Base-by-base conservation (phyloP, 192 early-diverging fungal species). In the Coemansia sp. region DNA sequence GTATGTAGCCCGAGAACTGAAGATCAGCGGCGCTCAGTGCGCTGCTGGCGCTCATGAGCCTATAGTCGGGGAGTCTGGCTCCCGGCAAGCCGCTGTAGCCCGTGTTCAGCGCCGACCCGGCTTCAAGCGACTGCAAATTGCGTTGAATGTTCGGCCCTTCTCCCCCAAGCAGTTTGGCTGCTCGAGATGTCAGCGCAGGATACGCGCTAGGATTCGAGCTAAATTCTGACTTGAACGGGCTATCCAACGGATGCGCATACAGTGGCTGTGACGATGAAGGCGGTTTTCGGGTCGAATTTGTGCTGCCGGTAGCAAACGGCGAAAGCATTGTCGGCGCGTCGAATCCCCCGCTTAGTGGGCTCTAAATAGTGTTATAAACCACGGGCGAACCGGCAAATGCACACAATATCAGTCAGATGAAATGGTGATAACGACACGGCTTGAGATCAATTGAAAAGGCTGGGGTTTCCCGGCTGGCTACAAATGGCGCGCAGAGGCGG, bases 1-100 rank as follows among this genome's bases (percentile, higher is more conserved):
- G 54, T 6, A 75, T 58, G 15, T 75, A 67, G 27, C 64, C 64
- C 0, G 71, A 75, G 22, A 75, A 75, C 48, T 63, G 71, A 7
- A 75, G 46, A 28, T 75, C 71, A 0, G 71, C 61, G 9, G 71
- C 28, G 30, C 43, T 62, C 17, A 75, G 46, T 2, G 56, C 57
- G 29, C 32, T 67, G 31, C 64, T 67, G 2, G 51, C 40, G 20
- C 31, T 29, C 7, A 51, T 30, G 3, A 38, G 11, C 23, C 57
- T 35, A 41, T 50, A 32, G 23, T 58, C 56, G 14, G 45, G 49
- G 11, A 46, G 15, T 14, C 44, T 53, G 19, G 41, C 14, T 12
- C 36, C 48, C 12, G 34, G 14, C 8, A 40, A 20, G 7, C 40
- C 30, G 30, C 41, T 42, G 23, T 50, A 46, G 22, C 38, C 29